These are phyloP conservation scores for Solanum pimpinellifolium DNA, from an alignment of 257 asterid genomes.

Conservation along the genomic window DNA sequence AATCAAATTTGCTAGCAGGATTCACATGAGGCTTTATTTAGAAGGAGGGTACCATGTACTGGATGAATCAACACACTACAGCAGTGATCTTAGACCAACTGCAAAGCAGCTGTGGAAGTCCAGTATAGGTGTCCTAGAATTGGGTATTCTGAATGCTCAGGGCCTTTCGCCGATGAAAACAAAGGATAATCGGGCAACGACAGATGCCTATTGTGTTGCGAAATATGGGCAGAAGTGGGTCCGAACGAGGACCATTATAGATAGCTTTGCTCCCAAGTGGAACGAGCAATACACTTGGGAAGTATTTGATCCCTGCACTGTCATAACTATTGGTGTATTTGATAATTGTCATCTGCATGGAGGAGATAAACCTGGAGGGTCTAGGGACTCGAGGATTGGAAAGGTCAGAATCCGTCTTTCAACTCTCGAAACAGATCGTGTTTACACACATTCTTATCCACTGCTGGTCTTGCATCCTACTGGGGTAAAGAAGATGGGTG, in stretches of 20 bases:
- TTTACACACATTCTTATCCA: slow-evolving; percentile 3
- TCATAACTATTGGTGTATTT: slow-evolving; percentile 13
- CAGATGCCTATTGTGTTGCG: slow-evolving; percentile 15
- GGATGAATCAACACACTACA: slow-evolving; percentile 13
- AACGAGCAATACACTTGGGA: slow-evolving; percentile 20
- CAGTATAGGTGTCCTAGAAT: slow-evolving; percentile 4
- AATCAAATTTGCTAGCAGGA: slow-evolving; percentile 2
- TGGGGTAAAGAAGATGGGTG: slow-evolving; percentile 14
- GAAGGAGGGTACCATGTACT: slow-evolving; percentile 17
- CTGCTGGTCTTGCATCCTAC: slow-evolving; percentile 1
- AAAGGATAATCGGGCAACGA: slow-evolving; percentile 4
- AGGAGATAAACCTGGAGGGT: background rate
- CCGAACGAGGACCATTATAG: slow-evolving; percentile 8
- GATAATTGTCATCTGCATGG: slow-evolving; percentile 7
- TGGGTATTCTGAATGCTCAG: slow-evolving; percentile 3
- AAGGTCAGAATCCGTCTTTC: slow-evolving; percentile 10
- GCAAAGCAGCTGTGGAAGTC: slow-evolving; percentile 14
- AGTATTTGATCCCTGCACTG: slow-evolving; percentile 13
- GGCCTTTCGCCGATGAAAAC: slow-evolving; percentile 11
- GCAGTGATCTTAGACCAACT: slow-evolving; percentile 17
- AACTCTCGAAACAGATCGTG: slow-evolving; percentile 4
- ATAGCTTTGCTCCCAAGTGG: slow-evolving; percentile 3
- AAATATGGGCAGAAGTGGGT: slow-evolving; percentile 15
- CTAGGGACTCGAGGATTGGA: slow-evolving; percentile 5
- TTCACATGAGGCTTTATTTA: slow-evolving; percentile 4